A percentile compares a stretch with the other conserved stretches of the same genome.
Conservation (phyloP, 352 stramenopile species). For the Phytophthora quininea region DNA sequence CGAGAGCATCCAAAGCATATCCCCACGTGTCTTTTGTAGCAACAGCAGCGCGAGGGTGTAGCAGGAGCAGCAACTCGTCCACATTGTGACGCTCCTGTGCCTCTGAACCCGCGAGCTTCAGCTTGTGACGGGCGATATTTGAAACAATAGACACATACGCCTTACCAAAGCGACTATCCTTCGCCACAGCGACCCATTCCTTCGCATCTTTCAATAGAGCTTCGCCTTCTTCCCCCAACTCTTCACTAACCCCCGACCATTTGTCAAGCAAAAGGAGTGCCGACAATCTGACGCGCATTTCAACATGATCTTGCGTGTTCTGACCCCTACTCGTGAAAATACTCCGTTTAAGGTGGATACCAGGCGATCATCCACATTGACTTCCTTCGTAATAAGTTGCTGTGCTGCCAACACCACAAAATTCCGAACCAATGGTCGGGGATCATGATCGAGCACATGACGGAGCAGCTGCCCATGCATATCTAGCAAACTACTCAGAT, state of each 20-base stretch:
- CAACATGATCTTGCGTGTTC: background rate
- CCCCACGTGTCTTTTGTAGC: constrained; percentile 28
- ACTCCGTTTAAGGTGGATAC: constrained; percentile 27
- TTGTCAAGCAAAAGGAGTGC: constrained; percentile 38
- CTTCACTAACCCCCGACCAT: constrained; percentile 13
- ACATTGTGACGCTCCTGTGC: constrained; percentile 6
- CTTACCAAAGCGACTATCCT: constrained; percentile 33
- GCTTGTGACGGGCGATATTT: constrained; percentile 27
- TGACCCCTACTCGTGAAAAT: constrained; percentile 14
- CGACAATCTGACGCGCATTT: constrained; percentile 40
- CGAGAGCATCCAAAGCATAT: constrained; percentile 22
- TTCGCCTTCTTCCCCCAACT: constrained; percentile 21
- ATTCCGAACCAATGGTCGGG: constrained; percentile 35
- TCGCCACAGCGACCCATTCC: constrained; percentile 15
- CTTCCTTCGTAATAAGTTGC: constrained; percentile 21
- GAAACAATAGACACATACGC: constrained; percentile 30
- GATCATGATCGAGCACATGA: constrained; percentile 39
- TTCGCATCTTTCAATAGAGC: constrained; percentile 23
- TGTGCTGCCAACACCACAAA: constrained; percentile 40
- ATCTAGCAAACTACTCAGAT: constrained; percentile 20
- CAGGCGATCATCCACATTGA: constrained; percentile 17
- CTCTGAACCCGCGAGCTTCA: constrained; percentile 1
- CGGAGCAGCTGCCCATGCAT: constrained; percentile 41
- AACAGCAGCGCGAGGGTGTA: constrained; percentile 38
- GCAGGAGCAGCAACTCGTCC: constrained; percentile 32